These are phyloP conservation scores for Poronia punctata DNA, from an alignment of 495 filamentous ascomycete genomes.

Conservation along the genomic window DNA sequence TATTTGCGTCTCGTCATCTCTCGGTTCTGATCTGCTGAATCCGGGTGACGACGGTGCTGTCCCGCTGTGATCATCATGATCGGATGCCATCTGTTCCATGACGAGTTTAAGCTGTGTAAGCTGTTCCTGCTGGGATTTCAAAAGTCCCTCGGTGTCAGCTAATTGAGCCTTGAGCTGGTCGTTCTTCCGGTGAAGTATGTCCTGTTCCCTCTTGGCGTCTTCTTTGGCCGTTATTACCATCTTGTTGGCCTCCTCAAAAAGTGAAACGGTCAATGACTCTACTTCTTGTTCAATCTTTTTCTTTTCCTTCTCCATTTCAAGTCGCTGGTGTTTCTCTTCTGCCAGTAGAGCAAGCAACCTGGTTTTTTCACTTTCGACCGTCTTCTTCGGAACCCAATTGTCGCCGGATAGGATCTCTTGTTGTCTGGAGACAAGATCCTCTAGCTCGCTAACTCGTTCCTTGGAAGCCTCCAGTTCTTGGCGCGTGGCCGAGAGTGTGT, in stretches of 20 bases:
- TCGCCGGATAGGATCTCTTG: conserved; percentile 58
- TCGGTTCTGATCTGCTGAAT: conserved; percentile 40
- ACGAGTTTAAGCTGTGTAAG: conserved; percentile 82
- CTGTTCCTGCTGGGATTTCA: conserved; percentile 88
- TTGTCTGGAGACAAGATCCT: conserved; percentile 44
- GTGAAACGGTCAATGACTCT: conserved; percentile 76
- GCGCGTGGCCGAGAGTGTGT: conserved; percentile 71
- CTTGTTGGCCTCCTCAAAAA: conserved; percentile 94
- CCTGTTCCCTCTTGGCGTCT: conserved; percentile 59
- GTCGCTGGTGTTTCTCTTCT: conserved; percentile 60
- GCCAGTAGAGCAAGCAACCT: conserved; percentile 37
- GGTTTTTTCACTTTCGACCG: conserved; percentile 36
- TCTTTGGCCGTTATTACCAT: conserved; percentile 80
- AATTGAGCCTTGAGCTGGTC: conserved; percentile 73
- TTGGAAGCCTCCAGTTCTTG: conserved; percentile 75
- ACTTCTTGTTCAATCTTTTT: conserved; percentile 71
- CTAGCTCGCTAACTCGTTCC: conserved; percentile 59
- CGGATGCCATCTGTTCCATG: conserved; percentile 78
- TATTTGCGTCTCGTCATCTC: conserved; percentile 25
- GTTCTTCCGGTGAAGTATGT: conserved; percentile 67
- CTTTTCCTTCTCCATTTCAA: conserved; percentile 63
- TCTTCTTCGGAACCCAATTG: conserved; percentile 56
- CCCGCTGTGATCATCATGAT: conserved; percentile 66
- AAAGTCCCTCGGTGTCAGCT: conserved; percentile 75
- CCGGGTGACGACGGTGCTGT: conserved; percentile 59